Percentiles rank a stretch among this genome's conserved stretches.
Conservation (phyloP, 768 basidiomycete genomes). For the Pleurotus sapidus region DNA sequence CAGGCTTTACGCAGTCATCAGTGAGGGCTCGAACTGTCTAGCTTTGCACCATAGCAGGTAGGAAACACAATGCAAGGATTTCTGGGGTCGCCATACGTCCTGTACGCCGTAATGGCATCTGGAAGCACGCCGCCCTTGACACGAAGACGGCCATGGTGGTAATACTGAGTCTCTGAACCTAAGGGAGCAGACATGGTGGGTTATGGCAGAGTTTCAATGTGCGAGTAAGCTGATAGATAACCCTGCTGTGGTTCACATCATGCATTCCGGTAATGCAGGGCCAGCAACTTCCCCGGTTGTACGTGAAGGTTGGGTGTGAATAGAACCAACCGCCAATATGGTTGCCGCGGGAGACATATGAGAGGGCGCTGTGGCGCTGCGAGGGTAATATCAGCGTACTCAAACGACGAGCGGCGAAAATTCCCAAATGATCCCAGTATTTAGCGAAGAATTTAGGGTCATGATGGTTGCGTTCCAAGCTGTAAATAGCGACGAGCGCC, state of each 20-base stretch:
- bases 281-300: neutral
- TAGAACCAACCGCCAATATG: neutral
- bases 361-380: neutral
- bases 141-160: constrained; percentile 52
- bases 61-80: constrained; percentile 60
- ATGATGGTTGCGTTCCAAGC: too few relatives aligned
- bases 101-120: constrained; percentile 55
- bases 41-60: constrained; percentile 51
- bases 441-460: too few relatives aligned
- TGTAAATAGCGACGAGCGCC: too few relatives aligned
- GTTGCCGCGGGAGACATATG: neutral
- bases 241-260: neutral
- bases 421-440: too few relatives aligned
- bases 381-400: neutral
- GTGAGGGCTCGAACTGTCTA: constrained; percentile 39
- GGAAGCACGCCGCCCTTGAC: constrained; percentile 52
- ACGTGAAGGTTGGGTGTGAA: constrained; percentile 3
- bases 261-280: neutral
- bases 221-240: too few relatives aligned
- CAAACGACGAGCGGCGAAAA: too few relatives aligned
- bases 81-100: constrained; percentile 46
- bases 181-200: neutral
- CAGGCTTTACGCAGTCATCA: neutral
- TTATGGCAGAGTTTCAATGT: neutral
- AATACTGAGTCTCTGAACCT: constrained; percentile 33